Percentiles rank a stretch among this genome's conserved stretches.
Evolutionary conservation across 2,329 filamentous ascomycete species (phyloP).

Genomic region (Cladophialophora psammophila): DNA sequence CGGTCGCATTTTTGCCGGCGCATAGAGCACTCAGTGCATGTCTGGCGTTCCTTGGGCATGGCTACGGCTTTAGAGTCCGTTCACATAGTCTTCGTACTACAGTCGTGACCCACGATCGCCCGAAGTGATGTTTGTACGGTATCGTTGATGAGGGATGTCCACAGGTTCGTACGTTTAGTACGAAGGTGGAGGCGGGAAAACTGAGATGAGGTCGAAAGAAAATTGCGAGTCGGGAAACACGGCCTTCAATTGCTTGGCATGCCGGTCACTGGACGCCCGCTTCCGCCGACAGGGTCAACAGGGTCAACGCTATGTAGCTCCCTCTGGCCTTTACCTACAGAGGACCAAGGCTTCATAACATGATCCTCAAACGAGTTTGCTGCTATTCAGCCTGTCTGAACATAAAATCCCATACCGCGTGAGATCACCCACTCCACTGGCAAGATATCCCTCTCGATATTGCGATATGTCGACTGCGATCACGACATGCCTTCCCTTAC

Average conservation of each 20-base stretch:
- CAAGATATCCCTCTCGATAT: background rate
- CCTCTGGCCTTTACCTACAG: background rate
- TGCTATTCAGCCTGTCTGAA: background rate
- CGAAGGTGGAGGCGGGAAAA: constrained; percentile 25
- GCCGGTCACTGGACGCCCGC: background rate
- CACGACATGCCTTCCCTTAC: background rate
- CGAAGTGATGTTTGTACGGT: constrained; percentile 27
- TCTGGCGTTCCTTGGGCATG: constrained; percentile 40
- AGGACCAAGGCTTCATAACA: background rate
- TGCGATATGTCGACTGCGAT: background rate
- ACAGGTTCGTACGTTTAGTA: constrained; percentile 22
- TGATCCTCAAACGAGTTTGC: background rate
- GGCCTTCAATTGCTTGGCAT: constrained; percentile 13
- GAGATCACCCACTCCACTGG: background rate
- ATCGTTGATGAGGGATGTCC: constrained; percentile 5
- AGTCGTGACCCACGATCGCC: constrained; percentile 6
- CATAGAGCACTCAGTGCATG: constrained; percentile 42
- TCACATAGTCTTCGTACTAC: constrained; percentile 27
- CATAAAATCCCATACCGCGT: background rate
- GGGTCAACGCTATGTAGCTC: background rate
- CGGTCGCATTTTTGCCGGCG: constrained; percentile 48
- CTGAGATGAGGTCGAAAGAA: constrained; percentile 18
- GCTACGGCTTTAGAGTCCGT: background rate
- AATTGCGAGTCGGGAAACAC: constrained; percentile 2
- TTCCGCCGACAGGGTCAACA: background rate